Evolutionary conservation across 1,139 yeast species (phyloP).

Genomic region (Yamadazyma spencermartinsiae): DNA sequence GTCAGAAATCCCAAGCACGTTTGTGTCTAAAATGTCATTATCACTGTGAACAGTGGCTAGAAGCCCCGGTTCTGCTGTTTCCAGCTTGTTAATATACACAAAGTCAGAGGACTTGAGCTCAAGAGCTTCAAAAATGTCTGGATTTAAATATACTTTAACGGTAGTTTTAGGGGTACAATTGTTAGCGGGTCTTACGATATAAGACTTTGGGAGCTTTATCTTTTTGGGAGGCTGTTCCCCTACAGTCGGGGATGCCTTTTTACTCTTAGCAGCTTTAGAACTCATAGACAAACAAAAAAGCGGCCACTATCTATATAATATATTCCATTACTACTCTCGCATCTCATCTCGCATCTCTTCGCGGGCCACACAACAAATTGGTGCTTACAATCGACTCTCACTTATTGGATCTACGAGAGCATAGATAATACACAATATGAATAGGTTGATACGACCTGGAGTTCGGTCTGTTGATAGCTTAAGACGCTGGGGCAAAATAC

Average conservation of each 20-base stretch:
- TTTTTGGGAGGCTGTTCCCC: constrained; percentile 28
- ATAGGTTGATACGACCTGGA: too few relatives aligned
- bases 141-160: constrained; percentile 49
- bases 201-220: constrained; percentile 46
- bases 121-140: constrained; percentile 51
- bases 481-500: too few relatives aligned
- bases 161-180: constrained; percentile 26
- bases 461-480: too few relatives aligned
- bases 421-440: too few relatives aligned
- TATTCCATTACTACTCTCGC: neutral
- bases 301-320: too few relatives aligned
- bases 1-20: constrained; percentile 55
- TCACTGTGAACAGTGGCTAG: constrained; percentile 46
- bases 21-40: constrained; percentile 41
- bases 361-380: too few relatives aligned
- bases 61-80: constrained; percentile 45
- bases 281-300: too few relatives aligned
- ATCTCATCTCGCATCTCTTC: too few relatives aligned
- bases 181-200: constrained; percentile 58
- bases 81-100: constrained; percentile 50
- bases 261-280: constrained; percentile 13
- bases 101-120: constrained; percentile 58
- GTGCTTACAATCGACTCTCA: too few relatives aligned
- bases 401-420: too few relatives aligned
- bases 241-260: constrained; percentile 16